Evolutionary conservation across 176 grass and related monocot species (phyloP), one percentile per base, ranked within the genome.

Genomic region (Leersia perrieri): DNA sequence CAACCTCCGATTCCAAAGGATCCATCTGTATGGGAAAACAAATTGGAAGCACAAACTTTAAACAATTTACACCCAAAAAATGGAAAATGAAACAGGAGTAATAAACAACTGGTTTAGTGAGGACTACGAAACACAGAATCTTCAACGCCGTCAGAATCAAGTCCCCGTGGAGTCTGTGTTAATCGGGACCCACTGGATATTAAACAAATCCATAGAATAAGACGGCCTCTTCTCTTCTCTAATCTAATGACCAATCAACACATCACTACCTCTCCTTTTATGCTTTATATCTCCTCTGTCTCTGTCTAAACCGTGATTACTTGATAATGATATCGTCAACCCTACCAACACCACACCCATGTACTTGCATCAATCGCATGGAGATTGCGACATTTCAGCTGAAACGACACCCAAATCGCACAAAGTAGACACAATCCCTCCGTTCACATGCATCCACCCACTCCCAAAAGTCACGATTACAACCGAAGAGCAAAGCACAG

Each of bases 1-100:
- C 80, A 9, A 42, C 75, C 5, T 66, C 88, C 25, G 15, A 30
- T 15, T 78, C 66, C 25, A 77, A 73, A 80, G 74, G 63, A 80
- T 74, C 80, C 91, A 93, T 93, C 74, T 73, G 74, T 35, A 8
- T 3, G 30, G 60, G 35, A 28, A 85, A 66, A 7, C 61, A 67
- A 60, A 55, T 38, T 23, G 60, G 60, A 57, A 39, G 1, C 5
- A 64, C 0, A 41, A 33, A 12, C 5, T 9, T 33, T 2, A 61
- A 57, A 22, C 7, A 72, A 27, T 12, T 68, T 58, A 62, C 23
- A 33, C 60, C 2, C 7, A 68, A 3, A 3, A 71, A 47, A 38
- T 60, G 73, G 22, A 12, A 82, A 57, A 36, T 27, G 11, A 30
- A 44, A 70, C 29, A 72, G 16, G 39, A 67, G 9, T 0, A 0